Conservation (phyloP, 2,329 filamentous ascomycete species). For the Trichoderma harzianum region DNA sequence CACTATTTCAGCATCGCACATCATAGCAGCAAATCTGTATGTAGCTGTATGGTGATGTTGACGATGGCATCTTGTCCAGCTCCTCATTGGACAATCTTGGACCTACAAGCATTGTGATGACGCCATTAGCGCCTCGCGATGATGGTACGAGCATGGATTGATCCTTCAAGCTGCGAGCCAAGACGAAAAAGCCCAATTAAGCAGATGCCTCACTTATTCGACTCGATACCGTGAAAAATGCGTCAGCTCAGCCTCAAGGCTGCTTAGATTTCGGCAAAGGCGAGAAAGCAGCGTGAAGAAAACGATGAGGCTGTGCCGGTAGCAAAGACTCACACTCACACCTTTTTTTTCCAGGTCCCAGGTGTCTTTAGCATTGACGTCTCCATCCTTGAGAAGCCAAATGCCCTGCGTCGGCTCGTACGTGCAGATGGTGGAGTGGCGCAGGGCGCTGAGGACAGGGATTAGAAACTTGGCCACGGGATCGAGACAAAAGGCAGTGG, state of each 20-base stretch:
- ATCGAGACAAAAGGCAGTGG: background rate
- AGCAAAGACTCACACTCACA: background rate
- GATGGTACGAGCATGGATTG: background rate
- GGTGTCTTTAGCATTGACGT: background rate
- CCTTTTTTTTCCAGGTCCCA: background rate
- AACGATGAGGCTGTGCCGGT: background rate
- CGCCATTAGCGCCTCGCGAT: slow-evolving; percentile 10
- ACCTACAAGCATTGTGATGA: background rate
- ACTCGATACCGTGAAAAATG: background rate
- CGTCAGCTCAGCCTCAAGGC: background rate
- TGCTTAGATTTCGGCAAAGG: background rate
- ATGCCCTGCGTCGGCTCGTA: slow-evolving; percentile 6
- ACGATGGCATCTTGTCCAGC: background rate
- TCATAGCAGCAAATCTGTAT: background rate
- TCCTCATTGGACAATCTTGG: background rate
- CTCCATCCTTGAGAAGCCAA: background rate
- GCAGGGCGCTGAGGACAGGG: slow-evolving; percentile 2
- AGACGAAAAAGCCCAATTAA: background rate
- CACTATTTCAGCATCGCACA: background rate
- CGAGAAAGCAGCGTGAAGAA: background rate
- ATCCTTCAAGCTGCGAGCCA: background rate
- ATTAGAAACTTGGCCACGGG: slow-evolving; percentile 16
- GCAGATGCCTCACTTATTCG: background rate
- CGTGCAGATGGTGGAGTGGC: slow-evolving; percentile 15
- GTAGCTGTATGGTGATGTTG: background rate